Conservation (phyloP, 768 basidiomycete species). For the Mycena latifolia region DNA sequence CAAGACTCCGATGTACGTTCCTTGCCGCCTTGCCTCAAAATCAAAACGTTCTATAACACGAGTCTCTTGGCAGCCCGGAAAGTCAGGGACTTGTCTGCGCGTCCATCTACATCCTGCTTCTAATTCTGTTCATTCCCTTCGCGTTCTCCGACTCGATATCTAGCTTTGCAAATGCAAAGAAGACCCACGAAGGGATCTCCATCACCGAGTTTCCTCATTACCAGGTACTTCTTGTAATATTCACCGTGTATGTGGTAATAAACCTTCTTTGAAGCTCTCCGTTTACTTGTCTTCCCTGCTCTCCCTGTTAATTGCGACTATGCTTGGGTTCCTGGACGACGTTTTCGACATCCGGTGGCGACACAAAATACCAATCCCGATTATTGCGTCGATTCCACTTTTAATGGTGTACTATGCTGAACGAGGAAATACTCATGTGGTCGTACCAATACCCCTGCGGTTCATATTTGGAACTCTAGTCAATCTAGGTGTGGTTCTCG, state of each 20-base stretch:
- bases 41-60: conserved; percentile 19
- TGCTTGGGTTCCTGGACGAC: conserved; percentile 97
- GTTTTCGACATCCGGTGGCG: conserved; percentile 99
- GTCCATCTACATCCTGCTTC: conserved; percentile 84
- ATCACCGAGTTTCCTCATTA: conserved; percentile 82
- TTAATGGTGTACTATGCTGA: conserved; percentile 98
- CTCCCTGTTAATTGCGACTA: conserved; percentile 91
- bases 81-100: conserved; percentile 94
- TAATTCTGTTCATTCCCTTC: conserved; percentile 96
- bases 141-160: conserved; percentile 85
- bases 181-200: conserved; percentile 70
- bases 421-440: conserved; percentile 91
- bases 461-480: conserved; percentile 80
- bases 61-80: conserved; percentile 80
- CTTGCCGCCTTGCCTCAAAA: conserved; percentile 9
- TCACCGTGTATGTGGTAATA: not conserved
- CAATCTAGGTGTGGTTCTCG: conserved; percentile 78
- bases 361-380: conserved; percentile 96
- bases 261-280: conserved; percentile 69
- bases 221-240: conserved; percentile 60
- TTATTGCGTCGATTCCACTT: conserved; percentile 95
- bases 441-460: conserved; percentile 89
- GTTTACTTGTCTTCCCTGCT: conserved; percentile 94
- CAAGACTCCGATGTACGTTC: conserved; percentile 71
- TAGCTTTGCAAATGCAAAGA: conserved; percentile 55